Evolutionary conservation across 192 early-diverging fungal genomes (phyloP).

Genomic region (Coemansia sp.): DNA sequence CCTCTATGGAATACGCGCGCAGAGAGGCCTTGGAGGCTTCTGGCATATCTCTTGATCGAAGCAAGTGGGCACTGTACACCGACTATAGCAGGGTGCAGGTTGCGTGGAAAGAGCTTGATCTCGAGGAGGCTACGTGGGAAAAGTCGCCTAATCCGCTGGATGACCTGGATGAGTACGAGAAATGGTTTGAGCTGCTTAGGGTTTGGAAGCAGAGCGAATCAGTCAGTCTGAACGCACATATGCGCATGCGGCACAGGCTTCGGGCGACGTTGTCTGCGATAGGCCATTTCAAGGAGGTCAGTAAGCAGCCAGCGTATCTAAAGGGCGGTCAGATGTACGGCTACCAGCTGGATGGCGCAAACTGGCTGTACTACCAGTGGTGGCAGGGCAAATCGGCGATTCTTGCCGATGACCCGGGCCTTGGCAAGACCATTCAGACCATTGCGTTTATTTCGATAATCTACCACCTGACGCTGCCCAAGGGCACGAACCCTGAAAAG

Average conservation of each 20-base stretch:
- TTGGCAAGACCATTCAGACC: conserved; percentile 97
- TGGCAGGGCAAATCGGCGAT: conserved; percentile 84
- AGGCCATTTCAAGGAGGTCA: conserved; percentile 44
- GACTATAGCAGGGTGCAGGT: background rate
- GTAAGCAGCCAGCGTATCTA: conserved; percentile 75
- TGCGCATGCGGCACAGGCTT: background rate
- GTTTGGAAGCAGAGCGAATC: conserved; percentile 20
- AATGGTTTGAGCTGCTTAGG: conserved; percentile 6
- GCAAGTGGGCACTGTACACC: conserved; percentile 6
- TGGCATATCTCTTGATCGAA: background rate
- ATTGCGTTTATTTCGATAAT: conserved; percentile 85
- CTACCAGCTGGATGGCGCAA: conserved; percentile 90
- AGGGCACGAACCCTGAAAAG: background rate
- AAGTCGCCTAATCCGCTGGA: background rate
- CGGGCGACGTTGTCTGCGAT: background rate
- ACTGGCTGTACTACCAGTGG: conserved; percentile 93
- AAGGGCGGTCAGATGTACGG: conserved; percentile 79
- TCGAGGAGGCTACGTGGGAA: conserved; percentile 9
- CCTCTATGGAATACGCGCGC: background rate
- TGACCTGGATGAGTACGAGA: background rate
- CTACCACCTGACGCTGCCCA: conserved; percentile 52
- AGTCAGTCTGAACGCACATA: conserved; percentile 23
- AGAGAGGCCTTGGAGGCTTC: background rate
- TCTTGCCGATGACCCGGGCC: conserved; percentile 90
- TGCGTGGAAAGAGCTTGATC: background rate